Conservation (phyloP, 176 grass and related monocot genomes). For the Areca catechu region DNA sequence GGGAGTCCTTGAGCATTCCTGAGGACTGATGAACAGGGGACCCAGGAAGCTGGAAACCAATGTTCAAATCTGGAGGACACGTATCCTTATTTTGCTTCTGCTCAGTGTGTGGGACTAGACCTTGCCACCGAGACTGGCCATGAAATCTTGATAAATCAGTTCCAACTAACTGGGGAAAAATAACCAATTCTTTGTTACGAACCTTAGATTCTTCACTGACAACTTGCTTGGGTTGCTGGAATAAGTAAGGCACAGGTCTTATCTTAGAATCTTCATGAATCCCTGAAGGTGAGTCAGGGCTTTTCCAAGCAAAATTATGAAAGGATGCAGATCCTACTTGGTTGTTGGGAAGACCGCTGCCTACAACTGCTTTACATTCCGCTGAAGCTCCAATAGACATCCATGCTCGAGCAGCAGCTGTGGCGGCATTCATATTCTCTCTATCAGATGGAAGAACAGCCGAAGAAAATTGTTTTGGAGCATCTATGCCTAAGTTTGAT, state of each 20-base stretch:
- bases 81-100: slow-evolving; percentile 28
- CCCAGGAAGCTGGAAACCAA: slow-evolving; percentile 18
- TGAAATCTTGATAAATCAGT: slow-evolving; percentile 46
- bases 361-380: slow-evolving; percentile 40
- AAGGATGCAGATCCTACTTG: slow-evolving; percentile 22
- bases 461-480: slow-evolving; percentile 39
- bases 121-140: slow-evolving; percentile 31
- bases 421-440: slow-evolving; percentile 44
- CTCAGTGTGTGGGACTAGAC: slow-evolving; percentile 15
- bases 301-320: slow-evolving; percentile 37
- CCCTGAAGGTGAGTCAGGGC: slow-evolving; percentile 42
- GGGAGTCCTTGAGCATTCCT: slow-evolving; percentile 28
- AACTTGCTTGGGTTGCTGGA: slow-evolving; percentile 51
- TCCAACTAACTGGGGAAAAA: slow-evolving; percentile 13
- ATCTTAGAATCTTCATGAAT: slow-evolving; percentile 26
- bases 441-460: slow-evolving; percentile 48
- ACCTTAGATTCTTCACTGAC: slow-evolving; percentile 35
- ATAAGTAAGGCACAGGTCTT: slow-evolving; percentile 38
- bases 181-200: slow-evolving; percentile 18
- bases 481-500: slow-evolving; percentile 34
- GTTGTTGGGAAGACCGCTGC: slow-evolving; percentile 31
- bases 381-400: slow-evolving; percentile 66
- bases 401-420: slow-evolving; percentile 54
- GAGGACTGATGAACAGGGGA: slow-evolving; percentile 44
- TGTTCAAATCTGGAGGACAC: slow-evolving; percentile 27